Base-by-base conservation (phyloP, 2,329 filamentous ascomycete genomes). In the Penicillium sp. region DNA sequence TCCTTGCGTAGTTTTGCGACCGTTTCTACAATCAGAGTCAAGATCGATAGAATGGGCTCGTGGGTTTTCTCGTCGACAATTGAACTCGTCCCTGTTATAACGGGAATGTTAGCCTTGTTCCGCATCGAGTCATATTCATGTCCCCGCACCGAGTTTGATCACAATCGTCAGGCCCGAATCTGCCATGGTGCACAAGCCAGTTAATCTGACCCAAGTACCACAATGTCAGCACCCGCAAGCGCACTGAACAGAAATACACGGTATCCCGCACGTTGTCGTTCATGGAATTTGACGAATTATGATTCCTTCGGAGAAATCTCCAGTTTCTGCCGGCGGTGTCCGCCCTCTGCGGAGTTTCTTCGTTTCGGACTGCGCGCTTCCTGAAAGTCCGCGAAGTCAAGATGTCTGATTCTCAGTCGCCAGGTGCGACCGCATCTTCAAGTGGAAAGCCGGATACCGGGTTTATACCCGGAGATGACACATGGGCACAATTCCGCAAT, bases 61-160 rank as follows among this genome's bases (percentile, higher is more conserved):
- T 95, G 93, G 20, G 89, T 95, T 67, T 85, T 87, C 70, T 98
- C 93, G 73, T 97, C 89, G 57, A 98, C 91, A 60, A 98, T 97
- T n/a, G 93, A 97, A 71, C 90, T 96, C 41, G 93, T 97, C 63
- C 93, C 93, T 98, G 60, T 53, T 51, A 43, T 35, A 55, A 50
- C 1, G 56, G 18, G 46, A 27, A 35, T 40, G 50, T 65, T 51
- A 61, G 52, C 52, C 49, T 24, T 43, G 46, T 42, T 37, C 41
- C n/a, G 32, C 43, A 12, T 42, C 33, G 18, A 49, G 28, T 43
- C 43, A 57, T 33, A 45, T 55, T 53, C 53, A 57, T 57, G 50
- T 57, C 59, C 58, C 60, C 65, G 62, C 63, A 71, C 69, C 69
- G 52, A 72, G 49, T 56, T 72, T 72, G 47, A 72, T 72, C 46